These are phyloP conservation scores for Geranium rotundifolium DNA, from an alignment of 345 rosid genomes.

Conservation along the genomic window DNA sequence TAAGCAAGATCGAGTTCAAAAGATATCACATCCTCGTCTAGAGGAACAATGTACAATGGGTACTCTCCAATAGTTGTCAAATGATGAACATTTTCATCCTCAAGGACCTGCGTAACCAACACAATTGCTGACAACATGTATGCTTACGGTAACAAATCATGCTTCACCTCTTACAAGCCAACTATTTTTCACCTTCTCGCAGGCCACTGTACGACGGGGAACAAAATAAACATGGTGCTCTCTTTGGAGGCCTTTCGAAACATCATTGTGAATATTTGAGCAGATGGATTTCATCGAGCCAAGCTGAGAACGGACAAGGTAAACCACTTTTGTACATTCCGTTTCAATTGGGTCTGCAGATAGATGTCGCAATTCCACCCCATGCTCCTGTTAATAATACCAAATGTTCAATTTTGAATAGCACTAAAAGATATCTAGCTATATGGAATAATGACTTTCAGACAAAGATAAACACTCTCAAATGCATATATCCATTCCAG, in stretches of 20 bases:
- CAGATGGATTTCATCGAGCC: conserved; percentile 64
- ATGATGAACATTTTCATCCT: conserved; percentile 77
- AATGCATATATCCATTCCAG: neutral
- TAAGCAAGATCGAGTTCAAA: conserved; percentile 73
- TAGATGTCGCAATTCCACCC: conserved; percentile 72
- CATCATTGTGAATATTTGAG: conserved; percentile 53
- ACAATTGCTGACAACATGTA: neutral
- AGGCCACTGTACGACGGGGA: conserved; percentile 91
- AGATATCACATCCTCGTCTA: conserved; percentile 87
- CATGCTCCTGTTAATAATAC: conserved; percentile 51
- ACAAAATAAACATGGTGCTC: conserved; percentile 82
- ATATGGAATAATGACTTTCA: neutral
- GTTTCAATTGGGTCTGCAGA: conserved; percentile 70
- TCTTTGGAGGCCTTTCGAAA: conserved; percentile 71
- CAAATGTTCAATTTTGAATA: neutral
- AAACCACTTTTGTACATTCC: conserved; percentile 77
- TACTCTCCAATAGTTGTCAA: conserved; percentile 79
- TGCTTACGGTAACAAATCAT: neutral
- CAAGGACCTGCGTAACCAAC: conserved; percentile 50
- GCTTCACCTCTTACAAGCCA: neutral
- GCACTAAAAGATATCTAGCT: neutral
- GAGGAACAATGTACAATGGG: conserved; percentile 70
- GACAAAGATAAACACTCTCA: neutral
- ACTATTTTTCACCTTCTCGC: conserved; percentile 67
- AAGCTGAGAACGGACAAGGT: conserved; percentile 67